These are phyloP conservation scores for Emergomyces pasteurianus DNA, from an alignment of 2,329 filamentous ascomycete species.

Conservation along the genomic window DNA sequence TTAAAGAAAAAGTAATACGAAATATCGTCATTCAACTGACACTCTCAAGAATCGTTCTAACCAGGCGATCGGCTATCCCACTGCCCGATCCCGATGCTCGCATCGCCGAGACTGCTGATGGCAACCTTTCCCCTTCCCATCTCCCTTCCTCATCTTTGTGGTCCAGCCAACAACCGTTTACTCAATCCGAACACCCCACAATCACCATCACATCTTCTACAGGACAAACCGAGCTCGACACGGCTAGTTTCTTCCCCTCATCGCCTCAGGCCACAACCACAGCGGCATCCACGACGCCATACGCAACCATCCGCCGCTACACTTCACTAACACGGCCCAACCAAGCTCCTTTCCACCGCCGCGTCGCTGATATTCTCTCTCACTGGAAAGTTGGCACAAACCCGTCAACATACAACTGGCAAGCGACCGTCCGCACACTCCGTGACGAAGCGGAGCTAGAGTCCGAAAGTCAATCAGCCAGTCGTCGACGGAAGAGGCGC, in stretches of 20 bases:
- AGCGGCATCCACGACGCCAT: background rate
- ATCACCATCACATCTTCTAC: background rate
- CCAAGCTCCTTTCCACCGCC: constrained; percentile 13
- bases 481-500: constrained; percentile 5
- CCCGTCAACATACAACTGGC: constrained; percentile 25
- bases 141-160: background rate
- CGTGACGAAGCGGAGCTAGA: constrained; percentile 7
- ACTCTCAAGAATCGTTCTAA: constrained; percentile 19
- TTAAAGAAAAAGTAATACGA: constrained; percentile 28
- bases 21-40: constrained; percentile 25
- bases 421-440: constrained; percentile 13
- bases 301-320: constrained; percentile 17
- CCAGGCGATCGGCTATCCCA: background rate
- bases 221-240: background rate
- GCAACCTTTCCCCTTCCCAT: background rate
- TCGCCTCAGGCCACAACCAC: background rate
- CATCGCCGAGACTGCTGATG: background rate
- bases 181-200: background rate
- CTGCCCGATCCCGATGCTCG: background rate
- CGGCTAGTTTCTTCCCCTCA: background rate
- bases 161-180: background rate
- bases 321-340: constrained; percentile 16
- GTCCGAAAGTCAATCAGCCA: background rate
- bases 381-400: constrained; percentile 25
- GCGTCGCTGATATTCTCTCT: constrained; percentile 20